A percentile compares a stretch with the other conserved stretches of the same genome.
Conservation (phyloP, 768 basidiomycete genomes). For the Leccinum longicurvipes region DNA sequence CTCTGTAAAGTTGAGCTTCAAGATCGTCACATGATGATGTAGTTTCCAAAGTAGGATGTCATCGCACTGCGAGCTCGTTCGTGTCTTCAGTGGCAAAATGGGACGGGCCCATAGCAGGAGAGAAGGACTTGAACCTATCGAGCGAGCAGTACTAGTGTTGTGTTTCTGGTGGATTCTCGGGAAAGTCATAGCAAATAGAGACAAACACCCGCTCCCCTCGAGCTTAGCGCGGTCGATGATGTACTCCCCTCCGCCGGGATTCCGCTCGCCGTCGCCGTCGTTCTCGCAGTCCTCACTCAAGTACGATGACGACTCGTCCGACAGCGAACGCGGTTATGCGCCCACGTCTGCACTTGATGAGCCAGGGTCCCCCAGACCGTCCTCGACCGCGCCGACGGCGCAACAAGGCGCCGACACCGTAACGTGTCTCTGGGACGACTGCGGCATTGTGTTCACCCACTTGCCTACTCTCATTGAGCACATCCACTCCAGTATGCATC, state of each 20-base stretch:
- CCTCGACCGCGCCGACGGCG: constrained; percentile 15
- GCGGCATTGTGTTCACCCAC: constrained; percentile 68
- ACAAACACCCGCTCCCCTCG: constrained; percentile 22
- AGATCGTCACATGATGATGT: background rate
- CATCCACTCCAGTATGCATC: constrained; percentile 68
- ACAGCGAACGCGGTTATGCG: constrained; percentile 20
- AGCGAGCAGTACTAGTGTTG: too few relatives aligned
- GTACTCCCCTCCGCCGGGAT: constrained; percentile 37
- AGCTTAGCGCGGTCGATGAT: too few relatives aligned
- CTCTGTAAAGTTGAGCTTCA: too few relatives aligned
- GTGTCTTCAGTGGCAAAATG: background rate
- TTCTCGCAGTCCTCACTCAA: constrained; percentile 35
- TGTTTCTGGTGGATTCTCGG: too few relatives aligned
- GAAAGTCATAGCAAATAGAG: constrained; percentile 10
- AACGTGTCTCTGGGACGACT: constrained; percentile 83
- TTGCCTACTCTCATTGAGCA: constrained; percentile 77
- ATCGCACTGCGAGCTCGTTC: too few relatives aligned
- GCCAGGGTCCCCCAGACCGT: constrained; percentile 21
- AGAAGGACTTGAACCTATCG: too few relatives aligned
- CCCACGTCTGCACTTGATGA: constrained; percentile 14
- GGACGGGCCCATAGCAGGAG: too few relatives aligned
- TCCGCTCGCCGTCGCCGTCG: constrained; percentile 40
- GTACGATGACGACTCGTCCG: constrained; percentile 26
- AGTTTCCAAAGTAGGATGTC: background rate
- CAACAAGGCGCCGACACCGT: constrained; percentile 50